Conservation (phyloP, 306 rosid genomes). For the Lathyrus oleraceus region DNA sequence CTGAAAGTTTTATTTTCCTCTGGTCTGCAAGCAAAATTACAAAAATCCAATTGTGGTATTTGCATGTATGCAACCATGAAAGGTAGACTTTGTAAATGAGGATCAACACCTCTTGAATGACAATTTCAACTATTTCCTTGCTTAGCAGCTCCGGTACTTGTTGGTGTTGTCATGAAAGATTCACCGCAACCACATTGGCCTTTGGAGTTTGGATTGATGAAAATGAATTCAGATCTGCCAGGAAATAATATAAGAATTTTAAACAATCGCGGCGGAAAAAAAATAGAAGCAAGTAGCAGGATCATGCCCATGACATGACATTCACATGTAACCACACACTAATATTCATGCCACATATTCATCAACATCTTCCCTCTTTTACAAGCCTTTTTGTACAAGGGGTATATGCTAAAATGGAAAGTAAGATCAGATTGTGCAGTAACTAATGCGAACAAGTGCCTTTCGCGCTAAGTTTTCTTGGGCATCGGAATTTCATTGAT, state of each 20-base stretch:
- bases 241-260: neutral
- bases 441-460: neutral
- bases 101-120: conserved; percentile 21
- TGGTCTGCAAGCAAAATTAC: conserved; percentile 27
- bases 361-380: neutral
- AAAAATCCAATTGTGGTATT: conserved; percentile 27
- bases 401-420: neutral
- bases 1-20: conserved; percentile 27
- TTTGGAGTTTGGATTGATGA: conserved; percentile 91
- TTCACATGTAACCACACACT: neutral
- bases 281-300: neutral
- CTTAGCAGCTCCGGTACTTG: conserved; percentile 51
- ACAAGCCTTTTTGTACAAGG: neutral
- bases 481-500: neutral
- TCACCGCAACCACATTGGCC: conserved; percentile 99
- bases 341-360: neutral
- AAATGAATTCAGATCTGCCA: conserved; percentile 84
- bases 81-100: conserved; percentile 22
- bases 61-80: conserved; percentile 12
- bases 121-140: conserved; percentile 39
- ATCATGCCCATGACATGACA: neutral
- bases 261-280: conserved; percentile 2
- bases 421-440: neutral
- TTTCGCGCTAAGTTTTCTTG: neutral
- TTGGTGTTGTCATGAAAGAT: conserved; percentile 75